Percentiles rank a stretch among this genome's conserved stretches.
phyloP scores from a whole-genome alignment of 768 basidiomycete species.

The Tylopilus rubrobrunneus region DNA sequence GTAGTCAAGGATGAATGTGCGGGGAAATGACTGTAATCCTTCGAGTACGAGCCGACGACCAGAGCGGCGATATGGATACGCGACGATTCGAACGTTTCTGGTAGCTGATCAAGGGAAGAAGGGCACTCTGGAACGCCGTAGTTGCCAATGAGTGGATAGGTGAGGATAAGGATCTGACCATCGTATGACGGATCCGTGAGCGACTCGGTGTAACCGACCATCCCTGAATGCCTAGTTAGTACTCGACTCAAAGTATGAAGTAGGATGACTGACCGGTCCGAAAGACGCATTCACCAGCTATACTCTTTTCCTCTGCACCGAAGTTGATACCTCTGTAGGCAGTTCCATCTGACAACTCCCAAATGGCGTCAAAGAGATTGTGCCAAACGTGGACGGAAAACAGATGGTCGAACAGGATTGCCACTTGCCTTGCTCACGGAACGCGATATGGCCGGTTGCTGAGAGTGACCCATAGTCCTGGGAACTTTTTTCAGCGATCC shows the following conservation, averaged over 20 bases:
- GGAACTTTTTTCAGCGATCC: constrained; percentile 6
- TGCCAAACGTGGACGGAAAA: constrained; percentile 24
- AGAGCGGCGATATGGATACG: constrained; percentile 92
- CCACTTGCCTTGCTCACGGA: constrained; percentile 37
- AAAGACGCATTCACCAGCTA: constrained; percentile 99
- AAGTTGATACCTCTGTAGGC: constrained; percentile 89
- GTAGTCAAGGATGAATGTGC: constrained; percentile 80
- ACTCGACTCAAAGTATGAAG: constrained; percentile 3
- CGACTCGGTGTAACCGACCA: constrained; percentile 99
- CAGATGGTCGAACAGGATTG: constrained; percentile 33
- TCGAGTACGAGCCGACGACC: constrained; percentile 90
- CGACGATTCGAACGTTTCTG: constrained; percentile 86
- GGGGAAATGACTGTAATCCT: constrained; percentile 92
- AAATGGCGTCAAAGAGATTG: constrained; percentile 53
- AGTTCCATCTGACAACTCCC: constrained; percentile 89
- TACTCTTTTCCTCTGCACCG: constrained; percentile 85
- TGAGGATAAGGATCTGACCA: constrained; percentile 95
- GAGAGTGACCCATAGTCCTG: constrained; percentile 21
- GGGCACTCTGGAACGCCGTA: constrained; percentile 88
- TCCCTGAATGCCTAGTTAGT: constrained; percentile 54
- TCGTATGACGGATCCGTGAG: constrained; percentile 98
- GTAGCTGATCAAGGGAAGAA: constrained; percentile 49
- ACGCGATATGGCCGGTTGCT: constrained; percentile 44
- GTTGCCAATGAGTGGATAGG: constrained; percentile 95
- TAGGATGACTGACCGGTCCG: constrained; percentile 77